Conservation (phyloP, 768 basidiomycete genomes). For the Stropharia rugosoannulata region DNA sequence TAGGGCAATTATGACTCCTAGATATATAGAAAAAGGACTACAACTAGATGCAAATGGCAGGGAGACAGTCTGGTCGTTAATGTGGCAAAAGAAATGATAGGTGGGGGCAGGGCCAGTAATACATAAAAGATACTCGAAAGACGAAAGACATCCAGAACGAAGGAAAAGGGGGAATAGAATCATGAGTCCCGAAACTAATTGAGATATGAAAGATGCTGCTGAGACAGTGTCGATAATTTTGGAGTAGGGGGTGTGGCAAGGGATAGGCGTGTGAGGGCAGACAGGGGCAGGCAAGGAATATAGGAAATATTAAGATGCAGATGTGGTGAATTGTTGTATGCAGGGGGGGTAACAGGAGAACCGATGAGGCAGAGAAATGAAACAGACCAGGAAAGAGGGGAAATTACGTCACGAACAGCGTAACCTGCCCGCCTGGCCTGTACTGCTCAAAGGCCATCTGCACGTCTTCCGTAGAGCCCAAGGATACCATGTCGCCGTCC, state of each 20-base stretch:
- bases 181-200: constrained; percentile 7
- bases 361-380: constrained; percentile 11
- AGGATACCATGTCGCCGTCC: constrained; percentile 86
- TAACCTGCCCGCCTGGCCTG: constrained; percentile 78
- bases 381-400: constrained; percentile 4
- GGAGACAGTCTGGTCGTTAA: constrained; percentile 7
- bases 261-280: not conserved
- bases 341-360: constrained; percentile 14
- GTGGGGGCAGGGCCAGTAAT: constrained; percentile 19
- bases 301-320: constrained; percentile 15
- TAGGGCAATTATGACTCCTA: constrained; percentile 19
- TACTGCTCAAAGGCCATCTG: constrained; percentile 91
- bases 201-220: constrained; percentile 16
- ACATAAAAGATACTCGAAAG: constrained; percentile 16
- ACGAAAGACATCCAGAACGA: constrained; percentile 8
- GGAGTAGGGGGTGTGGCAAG: constrained; percentile 6
- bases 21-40: constrained; percentile 19
- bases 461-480: constrained; percentile 90
- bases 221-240: constrained; percentile 7
- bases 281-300: constrained; percentile 1
- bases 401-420: constrained; percentile 71
- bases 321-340: constrained; percentile 10
- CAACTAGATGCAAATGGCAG: constrained; percentile 14
- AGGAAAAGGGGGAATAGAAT: constrained; percentile 3
- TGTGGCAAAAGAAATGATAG: constrained; percentile 15